Base-by-base conservation (phyloP, 2,329 filamentous ascomycete genomes). In the Colletotrichum agaves region DNA sequence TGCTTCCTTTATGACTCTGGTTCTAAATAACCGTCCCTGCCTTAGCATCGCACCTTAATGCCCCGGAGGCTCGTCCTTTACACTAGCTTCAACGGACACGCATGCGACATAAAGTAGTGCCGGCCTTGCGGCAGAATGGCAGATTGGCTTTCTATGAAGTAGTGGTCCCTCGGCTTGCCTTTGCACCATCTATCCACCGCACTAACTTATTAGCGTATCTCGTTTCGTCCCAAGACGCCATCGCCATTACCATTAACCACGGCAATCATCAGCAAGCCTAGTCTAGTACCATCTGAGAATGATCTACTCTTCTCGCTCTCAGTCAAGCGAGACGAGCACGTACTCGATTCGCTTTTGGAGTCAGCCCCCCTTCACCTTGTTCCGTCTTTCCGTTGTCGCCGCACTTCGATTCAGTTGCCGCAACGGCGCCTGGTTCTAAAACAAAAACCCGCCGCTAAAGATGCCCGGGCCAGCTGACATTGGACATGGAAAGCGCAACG, bases 81-180 rank as follows among this genome's bases (percentile, higher is more conserved):
- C 60, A 52, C 50, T 59, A 53, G 53, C 17, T 47, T 17, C 39
- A 67, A 64, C 53, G 53, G 53, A 55, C 47, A 39, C 39, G 39
- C 61, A 49, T 67, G 41, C 39, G 11, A 53, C 41, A 37, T 13
- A n/a, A 53, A 31, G 15, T 59, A 23, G 31, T 53, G 52, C 17
- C 46, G 57, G 57, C 13, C 39, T 55, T 58, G 64, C 60, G 64
- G 64, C 53, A 67, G 46, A 64, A 67, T 58, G 52, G 61, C 31
- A 67, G 53, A 64, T 67, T 59, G 39, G 39, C 44, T 41, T 33
- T 47, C 46, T 33, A n/a, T n/a, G n/a, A n/a, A n/a, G n/a, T n/a
- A 46, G 44, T 47, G 44, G 44, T 23, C 13, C 23, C 52, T 53
- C 27, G 50, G 35, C 63, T 46, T 4, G 43, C 63, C 44, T 47